Evolutionary conservation across 306 rosid species (phyloP).

Genomic region (Quercus aquifolioides): DNA sequence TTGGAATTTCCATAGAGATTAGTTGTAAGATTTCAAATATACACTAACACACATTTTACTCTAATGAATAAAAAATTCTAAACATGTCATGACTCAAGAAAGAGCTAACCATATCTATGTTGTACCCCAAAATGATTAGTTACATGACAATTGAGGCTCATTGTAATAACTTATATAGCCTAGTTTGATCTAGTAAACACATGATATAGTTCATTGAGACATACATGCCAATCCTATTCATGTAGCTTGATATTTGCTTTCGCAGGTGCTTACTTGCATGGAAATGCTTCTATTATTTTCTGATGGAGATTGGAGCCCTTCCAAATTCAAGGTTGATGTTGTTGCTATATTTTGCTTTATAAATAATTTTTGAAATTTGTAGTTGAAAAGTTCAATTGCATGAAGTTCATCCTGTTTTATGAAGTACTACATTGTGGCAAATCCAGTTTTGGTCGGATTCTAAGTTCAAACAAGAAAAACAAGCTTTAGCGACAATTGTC

Average conservation of each 20-base stretch:
- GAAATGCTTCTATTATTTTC: not conserved
- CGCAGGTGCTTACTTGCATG: conserved; percentile 52
- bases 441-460: not conserved
- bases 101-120: too few species aligned
- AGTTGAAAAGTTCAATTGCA: not conserved
- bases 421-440: not conserved
- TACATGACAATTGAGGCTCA: too few species aligned
- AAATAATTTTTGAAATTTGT: not conserved
- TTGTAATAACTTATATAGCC: too few species aligned
- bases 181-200: too few species aligned
- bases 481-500: not conserved
- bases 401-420: not conserved
- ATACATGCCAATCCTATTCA: conserved; percentile 75
- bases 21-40: too few species aligned
- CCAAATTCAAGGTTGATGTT: conserved; percentile 1
- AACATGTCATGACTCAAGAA: too few species aligned
- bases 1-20: too few species aligned
- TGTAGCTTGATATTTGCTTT: conserved; percentile 91
- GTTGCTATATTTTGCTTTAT: not conserved
- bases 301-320: not conserved
- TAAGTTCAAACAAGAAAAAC: not conserved
- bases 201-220: conserved; percentile 53
- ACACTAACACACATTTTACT: too few species aligned
- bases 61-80: too few species aligned
- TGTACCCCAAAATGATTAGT: too few species aligned